phyloP scores from a whole-genome alignment of 257 asterid species.

The Solanum raphanifolium region DNA sequence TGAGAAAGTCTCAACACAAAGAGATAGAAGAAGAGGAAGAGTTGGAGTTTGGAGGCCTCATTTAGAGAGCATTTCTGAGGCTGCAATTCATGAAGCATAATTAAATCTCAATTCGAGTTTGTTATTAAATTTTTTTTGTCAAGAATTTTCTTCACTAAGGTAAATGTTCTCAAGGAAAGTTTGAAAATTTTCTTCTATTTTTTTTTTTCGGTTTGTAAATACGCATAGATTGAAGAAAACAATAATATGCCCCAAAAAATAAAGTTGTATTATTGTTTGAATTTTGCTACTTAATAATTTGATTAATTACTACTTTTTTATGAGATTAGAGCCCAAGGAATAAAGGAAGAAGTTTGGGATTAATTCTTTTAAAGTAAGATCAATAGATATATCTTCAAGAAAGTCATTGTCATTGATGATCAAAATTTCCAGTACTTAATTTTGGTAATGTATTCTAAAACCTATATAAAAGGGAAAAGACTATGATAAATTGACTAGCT shows the following conservation, averaged over 20 bases:
- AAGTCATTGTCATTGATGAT: neutral
- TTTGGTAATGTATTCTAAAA: neutral
- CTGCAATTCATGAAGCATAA: slow-evolving; percentile 28
- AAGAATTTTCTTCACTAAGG: slow-evolving; percentile 22
- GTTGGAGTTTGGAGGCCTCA: slow-evolving; percentile 82
- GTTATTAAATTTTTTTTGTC: neutral
- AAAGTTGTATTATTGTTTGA: slow-evolving; percentile 1
- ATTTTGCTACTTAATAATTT: neutral
- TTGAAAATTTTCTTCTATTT: neutral
- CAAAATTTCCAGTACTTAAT: neutral
- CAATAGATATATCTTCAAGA: neutral
- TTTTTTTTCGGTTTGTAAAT: slow-evolving; percentile 17
- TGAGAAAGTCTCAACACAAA: slow-evolving; percentile 51
- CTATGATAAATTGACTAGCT: neutral
- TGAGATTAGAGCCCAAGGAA: neutral
- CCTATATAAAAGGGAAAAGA: neutral
- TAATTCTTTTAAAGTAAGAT: neutral
- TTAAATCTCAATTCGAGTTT: neutral
- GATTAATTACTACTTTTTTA: neutral
- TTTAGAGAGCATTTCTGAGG: slow-evolving; percentile 76
- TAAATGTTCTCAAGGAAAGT: slow-evolving; percentile 15
- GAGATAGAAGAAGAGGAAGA: slow-evolving; percentile 85
- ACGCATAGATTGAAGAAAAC: slow-evolving; percentile 10
- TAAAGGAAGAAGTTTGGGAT: neutral
- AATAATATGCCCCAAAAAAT: neutral